Evolutionary conservation across 2,329 filamentous ascomycete species (phyloP).

Genomic region (Aaosphaeria pasadenensis): DNA sequence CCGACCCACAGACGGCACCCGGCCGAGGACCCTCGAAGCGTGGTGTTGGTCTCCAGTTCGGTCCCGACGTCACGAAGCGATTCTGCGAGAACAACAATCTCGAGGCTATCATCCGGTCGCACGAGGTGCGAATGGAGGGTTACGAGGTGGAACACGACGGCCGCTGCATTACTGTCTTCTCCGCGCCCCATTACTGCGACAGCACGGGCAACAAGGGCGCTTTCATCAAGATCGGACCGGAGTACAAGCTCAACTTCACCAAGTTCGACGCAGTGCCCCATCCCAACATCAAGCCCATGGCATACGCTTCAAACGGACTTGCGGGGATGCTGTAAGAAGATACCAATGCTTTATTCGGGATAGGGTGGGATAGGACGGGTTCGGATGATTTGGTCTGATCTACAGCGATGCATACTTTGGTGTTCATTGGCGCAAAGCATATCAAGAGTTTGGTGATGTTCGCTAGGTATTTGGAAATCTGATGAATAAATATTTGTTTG

Average conservation of each 20-base stretch:
- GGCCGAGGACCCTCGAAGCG: conserved; percentile 94
- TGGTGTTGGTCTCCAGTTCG: conserved; percentile 94
- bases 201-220: conserved; percentile 97
- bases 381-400: conserved; percentile 14
- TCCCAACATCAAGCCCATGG: conserved; percentile 91
- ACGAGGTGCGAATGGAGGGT: conserved; percentile 98
- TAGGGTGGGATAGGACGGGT: neutral
- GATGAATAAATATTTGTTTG: too few species aligned
- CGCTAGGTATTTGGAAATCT: conserved; percentile 6
- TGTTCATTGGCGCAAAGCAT: conserved; percentile 35
- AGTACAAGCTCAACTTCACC: conserved; percentile 87
- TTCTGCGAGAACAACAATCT: conserved; percentile 97
- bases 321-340: conserved; percentile 70
- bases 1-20: conserved; percentile 82
- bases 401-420: conserved; percentile 33
- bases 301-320: conserved; percentile 81
- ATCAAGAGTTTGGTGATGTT: conserved; percentile 9
- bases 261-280: conserved; percentile 97
- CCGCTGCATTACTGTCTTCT: conserved; percentile 97
- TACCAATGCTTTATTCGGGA: conserved; percentile 1
- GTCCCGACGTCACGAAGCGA: conserved; percentile 89
- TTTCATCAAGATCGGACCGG: conserved; percentile 92
- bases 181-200: conserved; percentile 95
- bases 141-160: conserved; percentile 98
- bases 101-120: conserved; percentile 91